Conservation (phyloP, 2,329 filamentous ascomycete genomes). For the Diaporthe humulicola region DNA sequence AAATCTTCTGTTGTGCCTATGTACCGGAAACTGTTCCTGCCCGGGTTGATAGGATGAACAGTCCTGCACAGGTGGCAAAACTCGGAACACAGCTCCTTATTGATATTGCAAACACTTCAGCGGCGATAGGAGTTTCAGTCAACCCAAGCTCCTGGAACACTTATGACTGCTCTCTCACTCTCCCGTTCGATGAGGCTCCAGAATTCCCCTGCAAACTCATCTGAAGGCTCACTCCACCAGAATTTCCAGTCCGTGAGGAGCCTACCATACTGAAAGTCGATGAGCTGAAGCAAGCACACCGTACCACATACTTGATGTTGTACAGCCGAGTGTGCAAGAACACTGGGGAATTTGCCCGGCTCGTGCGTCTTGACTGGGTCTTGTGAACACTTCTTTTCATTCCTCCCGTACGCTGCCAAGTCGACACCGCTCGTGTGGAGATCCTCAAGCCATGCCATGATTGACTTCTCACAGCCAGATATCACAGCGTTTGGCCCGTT, state of each 20-base stretch:
- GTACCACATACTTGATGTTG: no score
- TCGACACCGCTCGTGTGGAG: neutral
- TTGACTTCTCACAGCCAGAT: neutral
- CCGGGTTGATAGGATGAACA: no score
- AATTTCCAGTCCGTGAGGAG: neutral
- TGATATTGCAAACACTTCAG: no score
- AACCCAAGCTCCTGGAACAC: neutral
- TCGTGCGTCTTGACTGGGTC: neutral
- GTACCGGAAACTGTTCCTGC: no score
- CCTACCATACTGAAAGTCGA: neutral
- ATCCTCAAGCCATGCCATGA: neutral
- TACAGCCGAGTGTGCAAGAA: neutral
- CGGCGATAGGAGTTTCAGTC: neutral
- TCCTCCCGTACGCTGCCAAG: neutral
- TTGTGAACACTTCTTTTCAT: neutral
- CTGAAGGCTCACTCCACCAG: constrained; percentile 8
- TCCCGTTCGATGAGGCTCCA: neutral
- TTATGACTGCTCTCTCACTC: neutral
- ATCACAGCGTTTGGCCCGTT: neutral
- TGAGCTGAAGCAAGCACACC: neutral
- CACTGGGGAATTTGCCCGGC: neutral
- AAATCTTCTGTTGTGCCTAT: no score
- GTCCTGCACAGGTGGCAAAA: no score
- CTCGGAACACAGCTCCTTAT: no score
- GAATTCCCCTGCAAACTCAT: neutral